Evolutionary conservation across 2,329 filamentous ascomycete species (phyloP), one percentile per base, ranked within the genome.

Genomic region (Volutella citrinella): DNA sequence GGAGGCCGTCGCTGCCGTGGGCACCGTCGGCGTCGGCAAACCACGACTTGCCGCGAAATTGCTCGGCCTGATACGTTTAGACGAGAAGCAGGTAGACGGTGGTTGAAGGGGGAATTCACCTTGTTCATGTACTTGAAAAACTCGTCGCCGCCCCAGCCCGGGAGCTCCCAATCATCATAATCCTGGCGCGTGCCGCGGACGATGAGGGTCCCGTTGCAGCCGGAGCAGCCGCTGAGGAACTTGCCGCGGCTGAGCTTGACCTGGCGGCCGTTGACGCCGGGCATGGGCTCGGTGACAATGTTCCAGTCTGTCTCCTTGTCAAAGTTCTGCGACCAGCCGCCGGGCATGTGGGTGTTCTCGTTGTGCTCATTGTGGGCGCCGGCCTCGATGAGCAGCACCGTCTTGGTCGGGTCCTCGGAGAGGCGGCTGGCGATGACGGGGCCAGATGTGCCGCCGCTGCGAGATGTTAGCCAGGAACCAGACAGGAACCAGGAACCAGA

Each of bases 21-120:
- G 61, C 61, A 4, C 59, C 58, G 8, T 60, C 50, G 25, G 68
- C 61, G 3, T 67, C 68, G 20, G 75, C 52, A 53, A 78, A 77
- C 75, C 75, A 79, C 18, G 69, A 57, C 48, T 80, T 80, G 14
- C 57, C 49, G 35, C 79, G 70, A 46, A 80, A 81, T 3, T 69
- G 75, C 43, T 81, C 77, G 3, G 72, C 63, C 71, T 64, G 29
- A 4, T n/a, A n/a, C n/a, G n/a, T n/a, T n/a, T n/a, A n/a, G n/a
- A n/a, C n/a, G n/a, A n/a, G n/a, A n/a, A n/a, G n/a, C n/a, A n/a
- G n/a, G n/a, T n/a, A n/a, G n/a, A n/a, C n/a, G n/a, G n/a, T n/a
- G n/a, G n/a, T n/a, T n/a, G 10, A 14, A 19, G 27, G 13, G 12
- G 10, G 17, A 20, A 17, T 38, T 22, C 24, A 72, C 68, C 65